These are phyloP conservation scores for Bacidia rubella DNA, from an alignment of 495 filamentous ascomycete species.

Conservation along the genomic window DNA sequence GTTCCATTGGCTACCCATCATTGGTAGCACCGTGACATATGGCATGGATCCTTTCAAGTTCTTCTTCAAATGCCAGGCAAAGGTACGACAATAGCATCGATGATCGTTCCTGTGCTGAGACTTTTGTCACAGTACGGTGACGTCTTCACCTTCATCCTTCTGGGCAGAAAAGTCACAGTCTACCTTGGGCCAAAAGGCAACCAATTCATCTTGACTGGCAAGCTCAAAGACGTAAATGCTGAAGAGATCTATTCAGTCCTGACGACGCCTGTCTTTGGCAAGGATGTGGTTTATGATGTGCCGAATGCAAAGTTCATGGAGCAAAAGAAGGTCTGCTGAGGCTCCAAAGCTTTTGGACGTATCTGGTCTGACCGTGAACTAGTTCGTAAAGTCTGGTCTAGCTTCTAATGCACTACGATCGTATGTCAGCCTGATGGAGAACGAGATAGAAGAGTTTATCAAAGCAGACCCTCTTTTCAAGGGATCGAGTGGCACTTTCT, in stretches of 20 bases:
- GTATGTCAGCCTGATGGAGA: constrained; percentile 65
- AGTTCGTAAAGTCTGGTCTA: constrained; percentile 80
- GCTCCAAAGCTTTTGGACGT: neutral
- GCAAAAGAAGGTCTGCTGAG: constrained; percentile 48
- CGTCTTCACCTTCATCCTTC: constrained; percentile 64
- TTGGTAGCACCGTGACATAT: constrained; percentile 70
- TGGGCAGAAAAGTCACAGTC: constrained; percentile 64
- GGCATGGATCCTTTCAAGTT: constrained; percentile 75
- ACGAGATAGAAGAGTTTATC: constrained; percentile 58
- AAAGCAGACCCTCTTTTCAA: constrained; percentile 53
- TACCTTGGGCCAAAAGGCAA: constrained; percentile 69
- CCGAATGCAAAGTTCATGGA: constrained; percentile 76
- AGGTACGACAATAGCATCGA: constrained; percentile 39
- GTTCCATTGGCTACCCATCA: constrained; percentile 70
- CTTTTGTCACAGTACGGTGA: constrained; percentile 50
- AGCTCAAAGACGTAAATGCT: constrained; percentile 65
- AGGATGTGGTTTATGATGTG: constrained; percentile 78
- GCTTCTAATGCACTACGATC: constrained; percentile 60
- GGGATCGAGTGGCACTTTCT: constrained; percentile 46
- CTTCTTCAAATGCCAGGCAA: constrained; percentile 54
- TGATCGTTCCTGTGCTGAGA: neutral
- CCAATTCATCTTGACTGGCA: constrained; percentile 77
- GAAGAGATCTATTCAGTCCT: constrained; percentile 72
- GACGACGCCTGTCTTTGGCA: constrained; percentile 76
- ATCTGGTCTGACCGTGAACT: neutral